phyloP scores from a whole-genome alignment of 768 basidiomycete species.

The Suillus americanus region DNA sequence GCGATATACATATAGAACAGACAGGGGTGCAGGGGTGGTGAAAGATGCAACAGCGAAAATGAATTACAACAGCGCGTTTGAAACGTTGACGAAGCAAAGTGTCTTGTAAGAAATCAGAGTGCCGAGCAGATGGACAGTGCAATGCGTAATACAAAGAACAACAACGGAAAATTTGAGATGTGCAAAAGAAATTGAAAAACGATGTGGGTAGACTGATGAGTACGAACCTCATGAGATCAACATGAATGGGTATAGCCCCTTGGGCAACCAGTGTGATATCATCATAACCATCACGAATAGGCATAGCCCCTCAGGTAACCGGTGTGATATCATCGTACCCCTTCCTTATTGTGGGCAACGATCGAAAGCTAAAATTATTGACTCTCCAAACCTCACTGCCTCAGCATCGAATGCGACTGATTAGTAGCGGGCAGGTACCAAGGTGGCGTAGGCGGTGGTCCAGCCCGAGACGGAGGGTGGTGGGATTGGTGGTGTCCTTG shows the following conservation, averaged over 20 bases:
- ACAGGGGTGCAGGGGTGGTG: not conserved
- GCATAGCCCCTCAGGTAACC: not conserved
- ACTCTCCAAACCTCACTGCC: not conserved
- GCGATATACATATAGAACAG: constrained; percentile 4
- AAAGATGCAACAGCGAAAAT: not conserved
- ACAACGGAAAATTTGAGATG: not conserved
- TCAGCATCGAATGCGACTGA: constrained; percentile 4
- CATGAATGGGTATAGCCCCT: not conserved
- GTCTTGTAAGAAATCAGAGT: not conserved
- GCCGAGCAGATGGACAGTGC: not conserved
- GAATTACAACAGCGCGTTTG: not conserved
- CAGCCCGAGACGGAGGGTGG: not conserved
- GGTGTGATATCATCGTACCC: not conserved
- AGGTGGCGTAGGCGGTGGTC: constrained; percentile 20
- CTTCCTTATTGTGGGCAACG: not conserved
- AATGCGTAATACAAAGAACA: constrained; percentile 1
- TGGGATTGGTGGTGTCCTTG: constrained; percentile 16
- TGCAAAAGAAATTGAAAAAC: not conserved
- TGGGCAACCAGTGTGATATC: not conserved
- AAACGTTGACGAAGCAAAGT: not conserved
- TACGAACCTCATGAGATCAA: not conserved
- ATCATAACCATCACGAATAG: not conserved
- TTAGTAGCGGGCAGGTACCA: constrained; percentile 11
- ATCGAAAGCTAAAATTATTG: not conserved
- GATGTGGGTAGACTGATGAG: not conserved